Evolutionary conservation across 2,329 filamentous ascomycete species (phyloP).

Genomic region (Pseudocercospora vitis): DNA sequence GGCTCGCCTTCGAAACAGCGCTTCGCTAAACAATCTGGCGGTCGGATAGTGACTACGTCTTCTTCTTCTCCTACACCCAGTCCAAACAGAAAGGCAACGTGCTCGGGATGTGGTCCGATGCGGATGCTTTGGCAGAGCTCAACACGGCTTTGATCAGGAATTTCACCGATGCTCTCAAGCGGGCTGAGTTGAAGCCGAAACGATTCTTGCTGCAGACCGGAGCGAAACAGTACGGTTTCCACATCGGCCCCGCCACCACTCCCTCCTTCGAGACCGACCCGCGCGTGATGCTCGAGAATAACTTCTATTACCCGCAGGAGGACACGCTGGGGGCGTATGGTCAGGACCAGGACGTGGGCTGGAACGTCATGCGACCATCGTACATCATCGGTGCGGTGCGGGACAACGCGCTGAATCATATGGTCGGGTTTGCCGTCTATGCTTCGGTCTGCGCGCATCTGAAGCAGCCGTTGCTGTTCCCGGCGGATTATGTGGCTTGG

Average conservation of each 20-base stretch:
- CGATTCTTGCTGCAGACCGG: constrained; percentile 52
- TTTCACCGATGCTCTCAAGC: constrained; percentile 19
- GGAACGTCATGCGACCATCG: constrained; percentile 50
- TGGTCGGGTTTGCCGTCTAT: constrained; percentile 50
- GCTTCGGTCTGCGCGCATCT: constrained; percentile 47
- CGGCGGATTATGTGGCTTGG: constrained; percentile 47
- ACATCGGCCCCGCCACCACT: constrained; percentile 46
- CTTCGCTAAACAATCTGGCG: no score
- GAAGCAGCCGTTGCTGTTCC: constrained; percentile 44
- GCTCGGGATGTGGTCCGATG: constrained; percentile 23
- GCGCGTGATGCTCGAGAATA: constrained; percentile 46
- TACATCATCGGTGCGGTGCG: constrained; percentile 51
- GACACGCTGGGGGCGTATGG: constrained; percentile 48
- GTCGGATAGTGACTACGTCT: constrained; percentile 45
- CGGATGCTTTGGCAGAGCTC: constrained; percentile 42
- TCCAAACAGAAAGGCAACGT: constrained; percentile 30
- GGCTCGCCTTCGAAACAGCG: no score
- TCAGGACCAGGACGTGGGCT: constrained; percentile 31
- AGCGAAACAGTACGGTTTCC: constrained; percentile 52
- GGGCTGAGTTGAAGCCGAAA: constrained; percentile 38
- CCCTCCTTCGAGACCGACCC: constrained; percentile 50
- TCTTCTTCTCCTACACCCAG: constrained; percentile 55
- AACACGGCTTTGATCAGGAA: constrained; percentile 20
- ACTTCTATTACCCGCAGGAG: constrained; percentile 58
- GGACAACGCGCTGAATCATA: constrained; percentile 51